Evolutionary conservation across 106 monocot genomes (phyloP).

Genomic region (Triglochin maritima): DNA sequence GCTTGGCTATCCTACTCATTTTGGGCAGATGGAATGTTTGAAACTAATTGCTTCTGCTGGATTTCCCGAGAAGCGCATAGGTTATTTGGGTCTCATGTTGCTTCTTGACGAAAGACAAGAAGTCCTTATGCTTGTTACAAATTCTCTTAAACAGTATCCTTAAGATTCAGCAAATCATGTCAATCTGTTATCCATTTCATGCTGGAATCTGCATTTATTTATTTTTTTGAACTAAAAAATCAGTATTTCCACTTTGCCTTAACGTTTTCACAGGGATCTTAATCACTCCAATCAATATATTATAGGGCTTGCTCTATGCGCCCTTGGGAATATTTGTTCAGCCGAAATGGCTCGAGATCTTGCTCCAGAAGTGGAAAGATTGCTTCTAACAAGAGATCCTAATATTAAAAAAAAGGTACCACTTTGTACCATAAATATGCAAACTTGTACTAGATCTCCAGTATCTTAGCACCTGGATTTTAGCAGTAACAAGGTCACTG

Average conservation of each 20-base stretch:
- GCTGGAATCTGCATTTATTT: not conserved
- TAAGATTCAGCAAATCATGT: not conserved
- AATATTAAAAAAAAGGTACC: constrained; percentile 96
- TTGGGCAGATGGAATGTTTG: constrained; percentile 99
- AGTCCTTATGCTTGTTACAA: constrained; percentile 99
- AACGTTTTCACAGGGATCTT: constrained; percentile 68
- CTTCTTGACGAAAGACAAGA: constrained; percentile 99
- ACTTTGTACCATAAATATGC: not conserved
- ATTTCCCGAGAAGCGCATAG: constrained; percentile 95
- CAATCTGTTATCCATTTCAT: not conserved
- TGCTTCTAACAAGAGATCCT: constrained; percentile 81
- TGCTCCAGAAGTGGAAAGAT: constrained; percentile 87
- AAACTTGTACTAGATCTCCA: too few species aligned
- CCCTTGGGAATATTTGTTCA: constrained; percentile 96
- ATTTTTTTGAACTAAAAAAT: not conserved
- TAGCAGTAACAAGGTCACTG: too few species aligned
- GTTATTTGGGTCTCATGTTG: constrained; percentile 95
- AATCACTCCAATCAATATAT: constrained; percentile 96
- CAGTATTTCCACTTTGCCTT: constrained; percentile 19
- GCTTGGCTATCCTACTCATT: constrained; percentile 93
- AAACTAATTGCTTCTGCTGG: constrained; percentile 89
- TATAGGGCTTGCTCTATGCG: constrained; percentile 93
- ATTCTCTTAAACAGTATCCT: constrained; percentile 99
- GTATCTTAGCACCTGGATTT: too few species aligned
- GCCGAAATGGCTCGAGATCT: constrained; percentile 99